Evolutionary conservation across 2,329 filamentous ascomycete genomes (phyloP).

Genomic region (Trichoderma asperellum): DNA sequence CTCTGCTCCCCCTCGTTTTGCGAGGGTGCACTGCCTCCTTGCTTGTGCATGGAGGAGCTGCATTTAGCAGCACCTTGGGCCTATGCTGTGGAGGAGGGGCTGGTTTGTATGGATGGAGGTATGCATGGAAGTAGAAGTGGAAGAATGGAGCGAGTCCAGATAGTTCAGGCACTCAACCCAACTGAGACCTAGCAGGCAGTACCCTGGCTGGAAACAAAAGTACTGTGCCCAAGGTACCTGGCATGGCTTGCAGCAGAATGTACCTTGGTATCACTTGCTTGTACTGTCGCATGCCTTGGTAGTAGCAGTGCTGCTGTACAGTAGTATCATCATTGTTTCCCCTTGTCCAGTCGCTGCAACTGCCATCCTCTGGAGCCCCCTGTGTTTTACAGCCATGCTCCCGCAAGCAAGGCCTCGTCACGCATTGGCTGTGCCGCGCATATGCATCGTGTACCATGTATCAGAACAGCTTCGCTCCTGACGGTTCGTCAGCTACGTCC

Average conservation of each 20-base stretch:
- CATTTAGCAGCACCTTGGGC: too few relatives aligned
- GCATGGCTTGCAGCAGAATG: not conserved
- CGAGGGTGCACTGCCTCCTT: constrained; percentile 27
- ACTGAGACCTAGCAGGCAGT: not conserved
- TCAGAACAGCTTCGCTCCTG: not conserved
- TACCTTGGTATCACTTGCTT: not conserved
- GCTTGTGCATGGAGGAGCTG: not conserved
- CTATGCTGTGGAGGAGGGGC: not conserved
- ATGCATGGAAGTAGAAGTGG: not conserved
- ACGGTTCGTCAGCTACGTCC: not conserved
- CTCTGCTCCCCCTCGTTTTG: constrained; percentile 3
- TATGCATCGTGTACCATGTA: not conserved
- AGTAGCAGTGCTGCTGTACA: not conserved
- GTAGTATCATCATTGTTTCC: not conserved
- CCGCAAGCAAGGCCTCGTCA: not conserved
- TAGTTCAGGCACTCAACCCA: not conserved
- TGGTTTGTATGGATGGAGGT: not conserved
- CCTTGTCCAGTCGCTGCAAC: not conserved
- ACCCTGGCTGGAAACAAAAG: too few relatives aligned
- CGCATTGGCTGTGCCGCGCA: not conserved
- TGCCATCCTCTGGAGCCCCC: not conserved
- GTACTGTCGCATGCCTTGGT: not conserved
- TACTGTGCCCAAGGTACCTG: not conserved
- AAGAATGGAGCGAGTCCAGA: not conserved
- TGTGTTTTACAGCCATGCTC: constrained; percentile 4